These are phyloP conservation scores for Gracilaria vermiculophylla DNA, from an alignment of 23 red algal genomes.

Conservation along the genomic window DNA sequence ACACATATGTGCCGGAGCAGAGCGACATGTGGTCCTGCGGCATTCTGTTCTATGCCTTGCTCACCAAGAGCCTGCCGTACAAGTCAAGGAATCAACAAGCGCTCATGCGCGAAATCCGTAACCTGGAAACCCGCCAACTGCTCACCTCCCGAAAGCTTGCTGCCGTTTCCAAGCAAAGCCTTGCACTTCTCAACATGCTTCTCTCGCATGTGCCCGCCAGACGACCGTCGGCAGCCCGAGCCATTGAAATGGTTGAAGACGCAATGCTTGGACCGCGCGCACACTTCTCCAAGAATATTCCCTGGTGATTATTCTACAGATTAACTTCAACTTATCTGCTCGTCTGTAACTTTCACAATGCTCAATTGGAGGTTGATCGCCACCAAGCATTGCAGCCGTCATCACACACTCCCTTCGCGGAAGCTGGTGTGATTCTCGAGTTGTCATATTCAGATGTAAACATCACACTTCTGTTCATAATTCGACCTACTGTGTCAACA, in stretches of 20 bases:
- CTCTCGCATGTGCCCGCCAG: neutral
- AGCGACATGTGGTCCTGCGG: conserved; percentile 89
- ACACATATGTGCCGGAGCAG: conserved; percentile 52
- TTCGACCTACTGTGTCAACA: too few species aligned
- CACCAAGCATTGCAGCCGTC: neutral
- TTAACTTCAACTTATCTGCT: neutral
- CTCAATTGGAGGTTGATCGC: neutral
- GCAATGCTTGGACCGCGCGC: conserved; percentile 26
- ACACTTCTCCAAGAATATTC: neutral
- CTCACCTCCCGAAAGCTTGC: conserved; percentile 7
- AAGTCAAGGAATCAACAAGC: neutral
- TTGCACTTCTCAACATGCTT: conserved; percentile 2
- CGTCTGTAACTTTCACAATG: neutral
- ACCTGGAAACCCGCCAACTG: neutral
- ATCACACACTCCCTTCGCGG: neutral
- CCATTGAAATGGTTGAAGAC: conserved; percentile 27
- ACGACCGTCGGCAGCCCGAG: conserved; percentile 6
- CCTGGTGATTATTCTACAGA: neutral
- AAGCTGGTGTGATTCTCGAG: neutral
- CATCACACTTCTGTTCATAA: neutral
- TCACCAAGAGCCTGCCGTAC: conserved; percentile 77
- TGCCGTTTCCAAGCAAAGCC: neutral
- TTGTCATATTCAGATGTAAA: neutral
- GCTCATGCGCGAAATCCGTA: conserved; percentile 4
- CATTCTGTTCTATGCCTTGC: conserved; percentile 85